Evolutionary conservation across 139 green algal genomes (phyloP).

Genomic region (Astrephomene gubernaculifera): DNA sequence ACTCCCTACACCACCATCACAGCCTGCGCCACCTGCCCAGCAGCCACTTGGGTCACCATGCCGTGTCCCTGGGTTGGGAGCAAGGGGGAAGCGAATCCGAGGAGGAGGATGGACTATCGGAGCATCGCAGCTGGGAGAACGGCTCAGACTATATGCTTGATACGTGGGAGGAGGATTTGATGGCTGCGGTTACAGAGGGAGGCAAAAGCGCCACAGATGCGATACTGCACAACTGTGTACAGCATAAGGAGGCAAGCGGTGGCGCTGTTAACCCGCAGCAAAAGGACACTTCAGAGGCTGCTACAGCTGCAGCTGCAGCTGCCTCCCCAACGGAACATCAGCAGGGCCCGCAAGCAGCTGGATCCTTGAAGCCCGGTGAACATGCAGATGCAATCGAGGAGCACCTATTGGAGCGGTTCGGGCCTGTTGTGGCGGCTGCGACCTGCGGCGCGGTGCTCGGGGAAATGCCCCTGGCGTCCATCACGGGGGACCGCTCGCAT

Average conservation of each 20-base stretch:
- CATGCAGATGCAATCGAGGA: neutral
- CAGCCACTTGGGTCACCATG: too few species aligned
- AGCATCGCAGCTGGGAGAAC: too few species aligned
- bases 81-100: neutral
- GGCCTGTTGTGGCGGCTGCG: neutral
- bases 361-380: neutral
- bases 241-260: neutral
- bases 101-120: neutral
- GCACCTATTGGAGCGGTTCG: constrained; percentile 4
- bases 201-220: too few species aligned
- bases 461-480: neutral
- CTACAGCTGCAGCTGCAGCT: too few species aligned
- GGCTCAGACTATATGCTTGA: too few species aligned
- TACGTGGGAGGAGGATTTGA: too few species aligned
- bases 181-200: too few species aligned
- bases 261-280: neutral
- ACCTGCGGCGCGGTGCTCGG: neutral
- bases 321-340: too few species aligned
- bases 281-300: neutral
- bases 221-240: too few species aligned
- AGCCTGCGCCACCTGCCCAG: too few species aligned
- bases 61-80: neutral
- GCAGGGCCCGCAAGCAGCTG: too few species aligned
- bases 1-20: too few species aligned
- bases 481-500: neutral